Percentiles rank a stretch among this genome's conserved stretches.
phyloP scores from a whole-genome alignment of 225 moss, liverwort and hornwort genomes.

The Lunularia cruciata region DNA sequence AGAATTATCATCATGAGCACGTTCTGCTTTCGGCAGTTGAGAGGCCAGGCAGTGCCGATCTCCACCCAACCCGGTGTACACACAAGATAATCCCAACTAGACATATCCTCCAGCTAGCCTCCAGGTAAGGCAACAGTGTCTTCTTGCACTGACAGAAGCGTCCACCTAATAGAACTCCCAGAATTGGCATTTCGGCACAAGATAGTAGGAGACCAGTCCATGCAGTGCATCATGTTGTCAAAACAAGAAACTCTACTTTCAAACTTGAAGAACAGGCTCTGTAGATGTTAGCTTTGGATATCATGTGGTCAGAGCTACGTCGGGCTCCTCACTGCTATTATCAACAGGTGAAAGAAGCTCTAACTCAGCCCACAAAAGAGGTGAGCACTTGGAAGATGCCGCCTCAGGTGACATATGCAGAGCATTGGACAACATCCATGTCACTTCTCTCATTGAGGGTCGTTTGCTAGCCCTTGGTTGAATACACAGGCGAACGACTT shows the following conservation, averaged over 20 bases:
- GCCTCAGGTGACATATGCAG: slow-evolving; percentile 72
- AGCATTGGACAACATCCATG: slow-evolving; percentile 60
- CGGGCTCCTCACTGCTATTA: slow-evolving; percentile 33
- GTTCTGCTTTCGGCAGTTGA: slow-evolving; percentile 7
- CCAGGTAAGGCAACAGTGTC: not conserved
- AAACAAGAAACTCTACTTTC: not conserved
- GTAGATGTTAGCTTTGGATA: too few relatives aligned
- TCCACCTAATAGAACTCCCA: slow-evolving; percentile 4
- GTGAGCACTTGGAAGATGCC: slow-evolving; percentile 69
- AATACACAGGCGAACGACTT: slow-evolving; percentile 56
- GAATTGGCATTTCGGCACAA: slow-evolving; percentile 15
- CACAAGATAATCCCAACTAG: not conserved
- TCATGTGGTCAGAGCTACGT: slow-evolving; percentile 30
- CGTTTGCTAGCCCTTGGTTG: slow-evolving; percentile 59
- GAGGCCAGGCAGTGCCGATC: not conserved
- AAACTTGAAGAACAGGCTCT: not conserved
- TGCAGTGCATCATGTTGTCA: not conserved
- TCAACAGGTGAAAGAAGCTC: slow-evolving; percentile 59
- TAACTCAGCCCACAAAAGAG: slow-evolving; percentile 85
- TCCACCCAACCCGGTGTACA: slow-evolving; percentile 5
- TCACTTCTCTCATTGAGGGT: slow-evolving; percentile 80
- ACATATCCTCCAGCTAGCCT: slow-evolving; percentile 5
- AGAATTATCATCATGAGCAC: slow-evolving; percentile 7
- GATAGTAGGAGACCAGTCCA: slow-evolving; percentile 8
- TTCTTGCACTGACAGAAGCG: not conserved